Evolutionary conservation across 192 early-diverging fungal species (phyloP).

Genomic region (Backusella liffmaniae): DNA sequence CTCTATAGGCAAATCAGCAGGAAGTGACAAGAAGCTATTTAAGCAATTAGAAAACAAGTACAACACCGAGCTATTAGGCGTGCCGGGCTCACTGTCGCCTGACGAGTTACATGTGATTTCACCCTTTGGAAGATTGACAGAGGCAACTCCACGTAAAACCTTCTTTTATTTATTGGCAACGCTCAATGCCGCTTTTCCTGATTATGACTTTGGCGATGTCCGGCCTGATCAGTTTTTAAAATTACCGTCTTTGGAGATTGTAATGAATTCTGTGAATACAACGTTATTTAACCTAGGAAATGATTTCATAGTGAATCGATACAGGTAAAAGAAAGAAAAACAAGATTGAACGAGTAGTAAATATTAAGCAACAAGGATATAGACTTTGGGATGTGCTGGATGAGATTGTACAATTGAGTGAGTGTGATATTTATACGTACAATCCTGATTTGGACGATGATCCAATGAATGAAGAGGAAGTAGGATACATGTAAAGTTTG

Average conservation of each 20-base stretch:
- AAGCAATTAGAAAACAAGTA: constrained; percentile 86
- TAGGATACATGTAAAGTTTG: constrained; percentile 65
- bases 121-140: constrained; percentile 86
- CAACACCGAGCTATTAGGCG: constrained; percentile 54
- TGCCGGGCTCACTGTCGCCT: constrained; percentile 61
- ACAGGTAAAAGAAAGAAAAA: constrained; percentile 7
- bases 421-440: constrained; percentile 91
- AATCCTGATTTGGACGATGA: constrained; percentile 86
- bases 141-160: constrained; percentile 80
- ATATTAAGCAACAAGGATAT: constrained; percentile 18
- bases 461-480: constrained; percentile 82
- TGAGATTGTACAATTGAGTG: constrained; percentile 73
- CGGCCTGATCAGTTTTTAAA: constrained; percentile 77
- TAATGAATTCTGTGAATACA: constrained; percentile 82
- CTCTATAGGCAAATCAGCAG: constrained; percentile 84
- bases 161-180: constrained; percentile 95
- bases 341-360: neutral
- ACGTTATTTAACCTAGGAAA: constrained; percentile 84
- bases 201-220: constrained; percentile 93
- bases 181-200: constrained; percentile 93
- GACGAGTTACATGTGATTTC: constrained; percentile 69
- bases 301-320: constrained; percentile 52
- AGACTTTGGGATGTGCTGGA: constrained; percentile 90
- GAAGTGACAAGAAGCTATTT: constrained; percentile 89
- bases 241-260: constrained; percentile 68